These are phyloP conservation scores for Neoscytalidium dimidiatum DNA, from an alignment of 2,329 filamentous ascomycete species.

Conservation along the genomic window DNA sequence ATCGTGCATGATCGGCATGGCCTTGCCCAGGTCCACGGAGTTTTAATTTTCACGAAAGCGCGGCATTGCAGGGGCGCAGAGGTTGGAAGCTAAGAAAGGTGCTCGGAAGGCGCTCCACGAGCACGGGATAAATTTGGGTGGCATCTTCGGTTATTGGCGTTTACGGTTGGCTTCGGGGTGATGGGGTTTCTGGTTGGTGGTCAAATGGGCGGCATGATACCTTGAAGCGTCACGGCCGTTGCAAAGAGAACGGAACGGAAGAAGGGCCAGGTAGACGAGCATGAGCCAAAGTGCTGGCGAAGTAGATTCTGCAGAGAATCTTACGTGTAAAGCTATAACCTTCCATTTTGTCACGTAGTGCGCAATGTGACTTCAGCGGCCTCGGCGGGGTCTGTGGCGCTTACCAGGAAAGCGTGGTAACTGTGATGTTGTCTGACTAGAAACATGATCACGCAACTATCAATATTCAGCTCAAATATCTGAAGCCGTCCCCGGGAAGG, in stretches of 20 bases:
- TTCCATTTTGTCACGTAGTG: background rate
- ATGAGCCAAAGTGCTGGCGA: background rate
- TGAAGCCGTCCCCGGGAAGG: no score
- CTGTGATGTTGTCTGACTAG: no score
- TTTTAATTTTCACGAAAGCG: slow-evolving; percentile 1
- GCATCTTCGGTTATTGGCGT: slow-evolving; percentile 2
- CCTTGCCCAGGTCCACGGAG: background rate
- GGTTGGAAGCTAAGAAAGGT: background rate
- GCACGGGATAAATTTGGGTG: background rate
- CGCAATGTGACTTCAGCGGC: background rate
- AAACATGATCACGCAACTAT: no score
- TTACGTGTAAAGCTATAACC: background rate
- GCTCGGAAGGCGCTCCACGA: background rate
- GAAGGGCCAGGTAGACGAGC: background rate
- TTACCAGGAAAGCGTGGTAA: no score
- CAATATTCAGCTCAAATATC: no score
- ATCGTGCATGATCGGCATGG: background rate
- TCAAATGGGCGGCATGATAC: slow-evolving; percentile 11
- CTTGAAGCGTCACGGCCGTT: slow-evolving; percentile 1
- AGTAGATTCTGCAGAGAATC: background rate
- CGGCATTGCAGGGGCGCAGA: slow-evolving; percentile 12
- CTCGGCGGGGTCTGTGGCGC: no score
- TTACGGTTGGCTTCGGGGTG: background rate
- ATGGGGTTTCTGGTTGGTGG: background rate
- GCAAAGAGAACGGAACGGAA: background rate